Conservation (phyloP, 2,329 filamentous ascomycete species). For the Allantophomopsis lycopodina region DNA sequence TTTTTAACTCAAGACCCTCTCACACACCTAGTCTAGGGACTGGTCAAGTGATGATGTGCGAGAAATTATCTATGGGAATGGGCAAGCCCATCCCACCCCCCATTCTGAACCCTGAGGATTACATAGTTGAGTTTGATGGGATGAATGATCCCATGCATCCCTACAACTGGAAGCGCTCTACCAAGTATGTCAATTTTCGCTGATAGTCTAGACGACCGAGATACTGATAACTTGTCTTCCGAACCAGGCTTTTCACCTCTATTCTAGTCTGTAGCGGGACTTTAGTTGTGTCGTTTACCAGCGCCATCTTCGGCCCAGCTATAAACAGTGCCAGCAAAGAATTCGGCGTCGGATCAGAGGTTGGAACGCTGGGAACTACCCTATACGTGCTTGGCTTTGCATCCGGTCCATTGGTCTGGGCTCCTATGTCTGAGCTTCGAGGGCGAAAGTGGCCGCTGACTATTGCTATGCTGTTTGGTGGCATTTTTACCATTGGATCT, state of each 20-base stretch:
- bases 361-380: constrained; percentile 51
- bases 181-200: too few species aligned
- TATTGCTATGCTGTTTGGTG: constrained; percentile 53
- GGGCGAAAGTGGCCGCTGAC: constrained; percentile 51
- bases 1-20: too few species aligned
- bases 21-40: too few species aligned
- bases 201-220: too few species aligned
- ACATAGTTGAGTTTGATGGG: constrained; percentile 77
- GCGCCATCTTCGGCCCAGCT: constrained; percentile 59
- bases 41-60: too few species aligned
- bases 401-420: constrained; percentile 58
- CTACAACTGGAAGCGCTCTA: constrained; percentile 54
- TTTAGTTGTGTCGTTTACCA: constrained; percentile 56
- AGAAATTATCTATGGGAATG: constrained; percentile 27
- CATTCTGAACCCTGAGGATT: constrained; percentile 58
- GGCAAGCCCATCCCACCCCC: constrained; percentile 63
- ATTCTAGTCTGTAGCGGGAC: constrained; percentile 29
- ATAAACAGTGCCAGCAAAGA: constrained; percentile 39
- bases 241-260: constrained; percentile 1
- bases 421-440: constrained; percentile 58
- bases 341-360: constrained; percentile 46
- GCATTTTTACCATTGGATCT: constrained; percentile 50
- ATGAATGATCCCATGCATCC: constrained; percentile 72
- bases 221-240: not conserved
- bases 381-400: constrained; percentile 62